Evolutionary conservation across 2,329 filamentous ascomycete genomes (phyloP).

Genomic region (Aspergillus phoenicis): DNA sequence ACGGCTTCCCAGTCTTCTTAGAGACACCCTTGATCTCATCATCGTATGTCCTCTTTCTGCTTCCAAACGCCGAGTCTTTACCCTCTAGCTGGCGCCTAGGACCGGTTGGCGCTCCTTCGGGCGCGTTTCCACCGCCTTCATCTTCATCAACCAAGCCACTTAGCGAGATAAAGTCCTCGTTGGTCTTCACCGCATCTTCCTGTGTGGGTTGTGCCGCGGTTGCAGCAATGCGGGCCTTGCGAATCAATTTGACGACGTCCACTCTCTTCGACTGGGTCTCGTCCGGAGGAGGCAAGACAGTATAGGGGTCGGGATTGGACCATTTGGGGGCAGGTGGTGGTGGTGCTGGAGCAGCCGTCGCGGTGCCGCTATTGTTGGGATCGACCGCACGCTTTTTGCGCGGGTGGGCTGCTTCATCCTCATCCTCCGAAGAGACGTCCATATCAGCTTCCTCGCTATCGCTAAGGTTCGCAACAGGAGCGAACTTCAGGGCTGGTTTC

Average conservation of each 20-base stretch:
- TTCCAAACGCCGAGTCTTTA: constrained; percentile 57
- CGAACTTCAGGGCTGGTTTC: constrained; percentile 38
- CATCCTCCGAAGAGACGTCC: constrained; percentile 45
- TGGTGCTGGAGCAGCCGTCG: constrained; percentile 26
- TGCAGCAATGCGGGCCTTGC: constrained; percentile 76
- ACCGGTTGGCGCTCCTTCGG: constrained; percentile 41
- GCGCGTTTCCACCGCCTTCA: constrained; percentile 32
- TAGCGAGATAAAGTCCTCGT: constrained; percentile 88
- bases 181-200: constrained; percentile 57
- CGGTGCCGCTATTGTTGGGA: constrained; percentile 19
- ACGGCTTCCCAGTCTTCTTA: constrained; percentile 57
- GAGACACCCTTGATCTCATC: constrained; percentile 65
- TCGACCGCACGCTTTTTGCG: constrained; percentile 43
- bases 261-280: constrained; percentile 73
- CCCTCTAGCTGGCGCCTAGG: constrained; percentile 34
- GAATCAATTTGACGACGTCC: constrained; percentile 87
- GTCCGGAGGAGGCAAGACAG: constrained; percentile 77
- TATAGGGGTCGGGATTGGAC: constrained; percentile 97
- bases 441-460: constrained; percentile 52
- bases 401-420: constrained; percentile 36
- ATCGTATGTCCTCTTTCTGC: constrained; percentile 73
- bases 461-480: constrained; percentile 42
- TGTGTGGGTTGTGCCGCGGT: constrained; percentile 49
- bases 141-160: constrained; percentile 65
- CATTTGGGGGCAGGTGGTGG: constrained; percentile 66